Base-by-base conservation (phyloP, 2,329 filamentous ascomycete species). In the Parastagonospora avenae region DNA sequence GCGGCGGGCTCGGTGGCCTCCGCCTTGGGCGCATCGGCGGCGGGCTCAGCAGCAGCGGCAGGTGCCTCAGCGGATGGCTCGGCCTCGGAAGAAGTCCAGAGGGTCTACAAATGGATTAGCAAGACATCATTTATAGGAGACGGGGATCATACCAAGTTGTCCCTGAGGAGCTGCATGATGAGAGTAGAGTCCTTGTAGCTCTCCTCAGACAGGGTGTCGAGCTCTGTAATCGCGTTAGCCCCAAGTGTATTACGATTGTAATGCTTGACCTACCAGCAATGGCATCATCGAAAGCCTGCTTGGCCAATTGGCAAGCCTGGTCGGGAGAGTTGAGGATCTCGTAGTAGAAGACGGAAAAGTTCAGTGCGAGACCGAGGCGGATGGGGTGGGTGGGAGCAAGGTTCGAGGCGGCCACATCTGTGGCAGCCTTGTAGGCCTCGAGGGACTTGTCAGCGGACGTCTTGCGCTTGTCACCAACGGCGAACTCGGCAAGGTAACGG, bases 271-370 rank as follows among this genome's bases (percentile, higher is more conserved):
- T 76, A 86, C 84, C 85, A 71, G 92, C 92, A 85, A 97, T 97
- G 65, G 93, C 93, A 79, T 97, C 93, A 73, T 96, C 91, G 74
- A 96, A 96, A 52, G 91, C 91, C 78, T 93, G 90, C 86, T 96
- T 96, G 79, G 91, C 93, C 67, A 97, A 87, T 79, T 96, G 92
- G 88, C 93, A 97, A 75, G 92, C 93, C 82, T 95, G 93, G 78
- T 97, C 94, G 61, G 93, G 93, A 37, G 93, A 92, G 85, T 97
- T 99, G 73, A 97, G 85, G 77, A 97, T 99, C 87, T 99, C 91
- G 79, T 99, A 99, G 88, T 97, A 97, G 85, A 97, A 97, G 73
- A 97, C 92, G 63, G 92, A 96, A 85, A 95, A 95, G 88, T 96
- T 96, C 65, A 96, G 85, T 69, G 91, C 91, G 63, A 96, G 86